Evolutionary conservation across 2,329 filamentous ascomycete genomes (phyloP), one percentile per base, ranked within the genome.

Genomic region (Lasiodiplodia citricola): DNA sequence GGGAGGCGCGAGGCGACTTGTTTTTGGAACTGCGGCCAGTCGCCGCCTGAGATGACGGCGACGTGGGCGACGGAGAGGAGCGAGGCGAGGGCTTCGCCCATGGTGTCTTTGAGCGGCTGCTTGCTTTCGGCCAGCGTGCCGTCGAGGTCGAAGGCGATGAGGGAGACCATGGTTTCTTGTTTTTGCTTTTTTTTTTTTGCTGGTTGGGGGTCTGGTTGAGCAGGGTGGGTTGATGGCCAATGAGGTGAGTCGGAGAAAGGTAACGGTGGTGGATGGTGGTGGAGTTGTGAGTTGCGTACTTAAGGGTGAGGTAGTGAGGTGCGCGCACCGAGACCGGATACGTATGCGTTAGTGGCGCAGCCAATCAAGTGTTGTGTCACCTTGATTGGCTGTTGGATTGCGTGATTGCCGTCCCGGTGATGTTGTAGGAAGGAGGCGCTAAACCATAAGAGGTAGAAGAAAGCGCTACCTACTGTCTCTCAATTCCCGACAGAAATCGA

Each of bases 21-120:
- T 73, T 80, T 81, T 66, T 81, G 70, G 73, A 82, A 81, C 70
- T 82, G 80, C 7, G 77, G 77, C 80, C 79, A 82, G 73, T 82
- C 80, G 37, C 79, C 80, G 58, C 79, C 80, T 0, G 79, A 82
- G 72, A 82, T 82, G 62, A 82, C 75, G 50, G 78, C 76, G 28
- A 82, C 79, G 71, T 82, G 73, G 58, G 80, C 76, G 56, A 81
- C 80, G 51, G 70, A 37, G n/a, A 81, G 78, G 8, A 82, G 75
- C 66, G 74, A 70, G 56, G 78, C 73, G 2, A 80, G 70, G 16
- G 78, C 76, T 58, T 76, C 72, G 28, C 73, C 74, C 78, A 80
- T 80, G 21, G 69, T 65, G 54, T 77, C 74, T 55, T 77, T 71
- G 18, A 80, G 70, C 1, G 78, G 72, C 70, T 80, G 78, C 71